Base-by-base conservation (phyloP, 2,329 filamentous ascomycete species). In the Diaporthe citrichinensis region DNA sequence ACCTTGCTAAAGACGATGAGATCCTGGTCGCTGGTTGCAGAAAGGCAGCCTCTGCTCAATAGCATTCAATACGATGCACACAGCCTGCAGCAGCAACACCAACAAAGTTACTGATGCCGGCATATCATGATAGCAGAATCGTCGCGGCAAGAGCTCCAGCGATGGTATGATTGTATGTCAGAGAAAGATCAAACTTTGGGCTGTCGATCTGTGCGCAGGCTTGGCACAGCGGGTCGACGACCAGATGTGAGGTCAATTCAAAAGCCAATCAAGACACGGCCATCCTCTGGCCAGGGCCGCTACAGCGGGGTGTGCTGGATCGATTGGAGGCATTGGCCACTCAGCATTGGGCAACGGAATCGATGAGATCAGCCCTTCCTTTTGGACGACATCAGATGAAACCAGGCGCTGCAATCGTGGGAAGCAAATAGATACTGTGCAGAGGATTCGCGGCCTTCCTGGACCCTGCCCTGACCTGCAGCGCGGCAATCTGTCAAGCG, bases 401-500 rank as follows among this genome's bases (percentile, higher is more conserved):
- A 69, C 46, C 51, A 34, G 39, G 8, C 59, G 36, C 39, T 46
- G 39, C 25, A 12, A 28, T 46, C 39, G 34, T 36, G 65, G n/a
- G 51, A 39, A 28, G n/a, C 10, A 41, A 39, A 34, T 9, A 69
- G 49, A 69, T 55, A 41, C 49, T 31, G 65, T 55, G 65, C n/a
- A 28, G 65, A 69, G 34, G 15, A 28, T 39, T 69, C 15, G 46
- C 34, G 34, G 46, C n/a, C 65, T 55, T 51, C 46, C 65, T 55
- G 65, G 65, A 55, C 31, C 65, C 65, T 53, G 65, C 9, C 2
- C 31, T 14, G 28, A 34, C n/a, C 8, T 53, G 65, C 65, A 69
- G 65, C 65, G 65, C 65, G 65, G 65, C 65, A 69, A 69, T 55
- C 65, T 69, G 49, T 69, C 65, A 69, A 69, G 65, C 65, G 65